Conservation (phyloP, 192 early-diverging fungal genomes). For the Backusella australiensis region DNA sequence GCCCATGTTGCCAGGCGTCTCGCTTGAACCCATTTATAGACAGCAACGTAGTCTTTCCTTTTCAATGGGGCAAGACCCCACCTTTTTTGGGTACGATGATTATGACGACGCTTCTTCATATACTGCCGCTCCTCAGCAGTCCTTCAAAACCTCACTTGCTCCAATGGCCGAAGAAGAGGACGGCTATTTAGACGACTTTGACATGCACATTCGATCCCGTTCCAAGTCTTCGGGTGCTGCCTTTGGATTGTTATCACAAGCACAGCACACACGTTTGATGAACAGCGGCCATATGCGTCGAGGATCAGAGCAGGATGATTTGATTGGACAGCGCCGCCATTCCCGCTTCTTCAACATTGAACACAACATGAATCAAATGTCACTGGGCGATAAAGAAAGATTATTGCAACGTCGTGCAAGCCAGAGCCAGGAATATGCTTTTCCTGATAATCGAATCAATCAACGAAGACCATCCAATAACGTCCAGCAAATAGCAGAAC, state of each 20-base stretch:
- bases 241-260: slow-evolving; percentile 55
- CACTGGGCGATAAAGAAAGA: slow-evolving; percentile 41
- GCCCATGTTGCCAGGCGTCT: slow-evolving; percentile 43
- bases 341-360: slow-evolving; percentile 12
- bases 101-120: slow-evolving; percentile 28
- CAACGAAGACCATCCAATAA: slow-evolving; percentile 33
- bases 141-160: slow-evolving; percentile 39
- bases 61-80: slow-evolving; percentile 54
- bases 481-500: slow-evolving; percentile 57
- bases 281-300: slow-evolving; percentile 39
- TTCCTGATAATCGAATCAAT: slow-evolving; percentile 13
- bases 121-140: background rate
- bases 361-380: slow-evolving; percentile 19
- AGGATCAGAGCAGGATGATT: slow-evolving; percentile 47
- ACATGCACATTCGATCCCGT: slow-evolving; percentile 46
- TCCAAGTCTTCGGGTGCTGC: slow-evolving; percentile 70
- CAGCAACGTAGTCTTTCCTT: slow-evolving; percentile 64
- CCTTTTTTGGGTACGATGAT: slow-evolving; percentile 44
- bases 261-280: slow-evolving; percentile 41
- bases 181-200: slow-evolving; percentile 34
- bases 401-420: slow-evolving; percentile 61
- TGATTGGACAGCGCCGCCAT: slow-evolving; percentile 18
- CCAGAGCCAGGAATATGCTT: slow-evolving; percentile 39
- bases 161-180: slow-evolving; percentile 48
- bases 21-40: slow-evolving; percentile 45